Evolutionary conservation across 2,329 filamentous ascomycete genomes (phyloP).

Genomic region (Triangularia setosa): DNA sequence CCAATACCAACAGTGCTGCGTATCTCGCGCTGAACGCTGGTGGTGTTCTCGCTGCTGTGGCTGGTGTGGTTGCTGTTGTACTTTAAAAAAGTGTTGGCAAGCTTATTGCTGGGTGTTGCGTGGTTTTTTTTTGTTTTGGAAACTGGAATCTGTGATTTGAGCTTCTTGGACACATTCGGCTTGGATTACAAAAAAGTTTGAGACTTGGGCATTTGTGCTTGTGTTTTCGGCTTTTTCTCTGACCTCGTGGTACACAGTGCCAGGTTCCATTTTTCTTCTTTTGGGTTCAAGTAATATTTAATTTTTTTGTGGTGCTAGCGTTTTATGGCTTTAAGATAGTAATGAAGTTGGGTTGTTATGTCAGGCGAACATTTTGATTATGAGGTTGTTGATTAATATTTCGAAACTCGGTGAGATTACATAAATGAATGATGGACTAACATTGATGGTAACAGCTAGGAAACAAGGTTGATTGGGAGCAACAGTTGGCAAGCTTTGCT

Average conservation of each 20-base stretch:
- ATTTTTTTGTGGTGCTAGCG: slow-evolving; percentile 4
- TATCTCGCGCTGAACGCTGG: slow-evolving; percentile 30
- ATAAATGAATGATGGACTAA: not conserved
- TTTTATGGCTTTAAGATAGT: slow-evolving; percentile 5
- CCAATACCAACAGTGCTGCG: slow-evolving; percentile 26
- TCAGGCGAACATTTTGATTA: not conserved
- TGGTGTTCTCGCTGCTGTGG: slow-evolving; percentile 31
- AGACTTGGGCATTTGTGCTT: not conserved
- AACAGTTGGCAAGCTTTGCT: not conserved
- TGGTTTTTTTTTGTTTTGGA: not conserved
- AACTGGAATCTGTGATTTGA: not conserved
- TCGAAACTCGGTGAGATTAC: not conserved
- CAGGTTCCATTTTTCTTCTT: not conserved
- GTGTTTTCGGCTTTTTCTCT: not conserved
- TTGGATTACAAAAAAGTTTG: not conserved
- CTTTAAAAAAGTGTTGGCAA: slow-evolving; percentile 23
- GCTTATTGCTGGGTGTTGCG: not conserved
- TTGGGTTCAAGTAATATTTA: slow-evolving; percentile 3
- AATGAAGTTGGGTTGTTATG: slow-evolving; percentile 1
- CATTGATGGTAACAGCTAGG: not conserved
- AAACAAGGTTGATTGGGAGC: not conserved
- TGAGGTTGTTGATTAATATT: not conserved
- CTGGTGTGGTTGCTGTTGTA: slow-evolving; percentile 31
- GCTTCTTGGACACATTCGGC: not conserved
- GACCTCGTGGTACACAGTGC: not conserved